Evolutionary conservation across 768 basidiomycete species (phyloP).

Genomic region (Infundibulicybe gibba): DNA sequence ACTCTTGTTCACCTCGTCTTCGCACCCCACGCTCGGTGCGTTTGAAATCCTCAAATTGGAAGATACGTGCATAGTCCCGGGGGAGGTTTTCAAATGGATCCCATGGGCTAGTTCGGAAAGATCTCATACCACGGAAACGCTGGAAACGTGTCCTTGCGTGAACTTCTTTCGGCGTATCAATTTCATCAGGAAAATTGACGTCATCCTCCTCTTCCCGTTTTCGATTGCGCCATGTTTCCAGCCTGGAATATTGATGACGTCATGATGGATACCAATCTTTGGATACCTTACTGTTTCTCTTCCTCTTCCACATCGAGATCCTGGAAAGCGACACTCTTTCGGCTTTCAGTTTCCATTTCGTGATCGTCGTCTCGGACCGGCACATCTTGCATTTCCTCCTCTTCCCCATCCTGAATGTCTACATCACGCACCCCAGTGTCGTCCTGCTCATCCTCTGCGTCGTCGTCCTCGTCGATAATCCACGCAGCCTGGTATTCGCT

Average conservation of each 20-base stretch:
- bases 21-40: slow-evolving; percentile 74
- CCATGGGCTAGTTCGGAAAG: slow-evolving; percentile 96
- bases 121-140: slow-evolving; percentile 86
- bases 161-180: slow-evolving; percentile 88
- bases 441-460: slow-evolving; percentile 38
- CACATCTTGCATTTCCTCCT: slow-evolving; percentile 61
- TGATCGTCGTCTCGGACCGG: slow-evolving; percentile 49
- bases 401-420: slow-evolving; percentile 42
- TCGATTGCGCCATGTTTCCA: slow-evolving; percentile 66
- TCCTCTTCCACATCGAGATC: slow-evolving; percentile 86
- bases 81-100: slow-evolving; percentile 97
- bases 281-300: slow-evolving; percentile 65
- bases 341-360: slow-evolving; percentile 52
- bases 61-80: slow-evolving; percentile 89
- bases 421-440: slow-evolving; percentile 38
- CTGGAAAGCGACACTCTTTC: slow-evolving; percentile 56
- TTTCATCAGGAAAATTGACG: slow-evolving; percentile 89
- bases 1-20: slow-evolving; percentile 62
- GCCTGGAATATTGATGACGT: slow-evolving; percentile 33
- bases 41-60: slow-evolving; percentile 95
- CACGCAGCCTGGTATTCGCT: slow-evolving; percentile 97
- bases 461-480: slow-evolving; percentile 76
- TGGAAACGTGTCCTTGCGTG: slow-evolving; percentile 83
- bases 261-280: not conserved
- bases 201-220: slow-evolving; percentile 79